These are phyloP conservation scores for Pythium biforme DNA, from an alignment of 352 stramenopile species.

Conservation along the genomic window DNA sequence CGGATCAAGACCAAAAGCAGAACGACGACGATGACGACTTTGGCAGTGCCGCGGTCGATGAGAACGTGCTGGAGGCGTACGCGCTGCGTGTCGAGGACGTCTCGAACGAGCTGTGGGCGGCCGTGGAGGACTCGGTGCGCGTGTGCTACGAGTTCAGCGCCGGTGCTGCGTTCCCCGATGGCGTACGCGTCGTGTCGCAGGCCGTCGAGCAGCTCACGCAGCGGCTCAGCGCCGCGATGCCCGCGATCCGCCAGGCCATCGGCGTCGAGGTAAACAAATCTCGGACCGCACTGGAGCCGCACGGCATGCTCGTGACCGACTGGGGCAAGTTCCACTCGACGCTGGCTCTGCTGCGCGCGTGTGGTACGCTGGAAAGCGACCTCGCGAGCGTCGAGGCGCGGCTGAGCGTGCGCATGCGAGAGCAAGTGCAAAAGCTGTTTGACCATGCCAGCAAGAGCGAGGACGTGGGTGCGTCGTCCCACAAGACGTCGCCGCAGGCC, in stretches of 20 bases:
- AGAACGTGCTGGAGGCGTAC: slow-evolving; percentile 46
- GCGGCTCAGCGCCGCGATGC: slow-evolving; percentile 36
- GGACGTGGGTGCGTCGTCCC: neutral
- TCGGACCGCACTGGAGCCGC: neutral
- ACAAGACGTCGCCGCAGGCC: slow-evolving; percentile 24
- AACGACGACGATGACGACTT: slow-evolving; percentile 31
- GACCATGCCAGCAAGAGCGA: slow-evolving; percentile 5
- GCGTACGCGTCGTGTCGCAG: slow-evolving; percentile 36
- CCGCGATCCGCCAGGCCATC: slow-evolving; percentile 46
- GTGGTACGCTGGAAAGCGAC: slow-evolving; percentile 49
- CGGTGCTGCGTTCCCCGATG: slow-evolving; percentile 59
- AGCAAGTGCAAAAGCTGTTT: slow-evolving; percentile 44
- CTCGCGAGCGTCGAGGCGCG: slow-evolving; percentile 47
- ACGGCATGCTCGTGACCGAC: slow-evolving; percentile 30
- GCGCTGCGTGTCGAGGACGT: slow-evolving; percentile 58
- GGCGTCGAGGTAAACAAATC: slow-evolving; percentile 26
- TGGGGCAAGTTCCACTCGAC: slow-evolving; percentile 76
- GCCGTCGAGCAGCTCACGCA: slow-evolving; percentile 41
- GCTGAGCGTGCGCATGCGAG: slow-evolving; percentile 48
- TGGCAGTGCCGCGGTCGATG: slow-evolving; percentile 23
- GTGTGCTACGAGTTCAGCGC: slow-evolving; percentile 60
- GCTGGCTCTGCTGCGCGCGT: slow-evolving; percentile 59
- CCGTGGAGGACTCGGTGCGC: slow-evolving; percentile 53
- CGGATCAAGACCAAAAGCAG: slow-evolving; percentile 1
- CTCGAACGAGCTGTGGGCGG: slow-evolving; percentile 34